phyloP scores from a whole-genome alignment of 78 protist genomes.

The Dictyostelium discoideum region DNA sequence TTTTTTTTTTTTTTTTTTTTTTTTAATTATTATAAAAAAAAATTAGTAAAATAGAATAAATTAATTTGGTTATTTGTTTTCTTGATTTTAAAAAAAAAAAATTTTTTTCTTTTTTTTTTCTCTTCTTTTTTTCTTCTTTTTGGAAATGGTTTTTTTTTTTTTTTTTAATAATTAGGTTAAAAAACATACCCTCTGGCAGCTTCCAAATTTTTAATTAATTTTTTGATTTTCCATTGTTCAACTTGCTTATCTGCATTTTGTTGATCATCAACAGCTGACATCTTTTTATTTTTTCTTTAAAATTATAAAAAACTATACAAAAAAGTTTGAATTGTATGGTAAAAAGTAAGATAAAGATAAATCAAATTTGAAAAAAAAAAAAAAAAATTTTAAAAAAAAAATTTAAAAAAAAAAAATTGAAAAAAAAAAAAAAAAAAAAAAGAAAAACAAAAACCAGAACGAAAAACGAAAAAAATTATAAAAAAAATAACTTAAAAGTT shows the following conservation, averaged over 20 bases:
- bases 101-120: neutral
- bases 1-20: too few species aligned
- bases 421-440: neutral
- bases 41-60: too few species aligned
- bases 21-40: too few species aligned
- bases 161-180: too few species aligned
- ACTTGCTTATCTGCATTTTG: constrained; percentile 81
- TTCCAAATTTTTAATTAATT: constrained; percentile 92
- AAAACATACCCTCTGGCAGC: constrained; percentile 92
- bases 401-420: neutral
- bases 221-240: constrained; percentile 94
- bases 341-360: neutral
- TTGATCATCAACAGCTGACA: constrained; percentile 44
- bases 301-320: neutral
- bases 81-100: neutral
- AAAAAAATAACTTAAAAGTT: too few species aligned
- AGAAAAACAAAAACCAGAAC: neutral
- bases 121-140: neutral
- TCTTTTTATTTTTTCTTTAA: neutral
- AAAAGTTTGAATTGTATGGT: neutral
- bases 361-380: neutral
- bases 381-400: constrained; percentile 10
- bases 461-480: neutral
- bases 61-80: too few species aligned
- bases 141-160: neutral